Evolutionary conservation across 179 eudicot genomes (phyloP).

Genomic region (Pouteria campechiana): DNA sequence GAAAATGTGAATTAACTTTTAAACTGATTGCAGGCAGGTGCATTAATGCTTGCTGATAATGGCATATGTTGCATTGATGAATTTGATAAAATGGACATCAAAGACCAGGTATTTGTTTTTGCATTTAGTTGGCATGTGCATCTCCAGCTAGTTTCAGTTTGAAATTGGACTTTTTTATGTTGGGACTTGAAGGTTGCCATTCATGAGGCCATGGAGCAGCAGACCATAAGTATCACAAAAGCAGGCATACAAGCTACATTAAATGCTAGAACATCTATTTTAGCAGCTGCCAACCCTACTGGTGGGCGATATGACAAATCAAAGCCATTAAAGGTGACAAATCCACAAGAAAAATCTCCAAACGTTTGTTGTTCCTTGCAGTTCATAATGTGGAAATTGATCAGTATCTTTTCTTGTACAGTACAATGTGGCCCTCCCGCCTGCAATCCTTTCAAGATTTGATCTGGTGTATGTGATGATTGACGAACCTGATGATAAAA

Average conservation of each 20-base stretch:
- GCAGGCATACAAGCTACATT: conserved; percentile 98
- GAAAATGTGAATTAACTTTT: no score
- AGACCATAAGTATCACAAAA: conserved; percentile 95
- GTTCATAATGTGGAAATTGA: not conserved
- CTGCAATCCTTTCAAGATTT: conserved; percentile 95
- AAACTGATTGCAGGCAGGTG: conserved; percentile 85
- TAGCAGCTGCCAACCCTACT: conserved; percentile 97
- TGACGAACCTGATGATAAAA: conserved; percentile 93
- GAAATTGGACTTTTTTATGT: not conserved
- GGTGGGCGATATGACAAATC: conserved; percentile 98
- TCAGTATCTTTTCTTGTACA: conserved; percentile 16
- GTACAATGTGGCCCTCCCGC: conserved; percentile 98
- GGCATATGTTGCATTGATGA: conserved; percentile 97
- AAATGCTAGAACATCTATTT: conserved; percentile 90
- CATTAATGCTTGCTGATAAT: conserved; percentile 95
- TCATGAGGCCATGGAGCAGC: conserved; percentile 99
- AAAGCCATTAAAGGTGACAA: conserved; percentile 74
- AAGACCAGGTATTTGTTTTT: conserved; percentile 63
- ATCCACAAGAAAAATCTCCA: no score
- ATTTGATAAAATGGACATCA: conserved; percentile 94
- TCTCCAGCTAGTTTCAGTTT: not conserved
- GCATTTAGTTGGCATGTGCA: not conserved
- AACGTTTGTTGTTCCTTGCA: no score
- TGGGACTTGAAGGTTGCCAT: conserved; percentile 63
- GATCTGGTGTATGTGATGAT: conserved; percentile 97